These are phyloP conservation scores for Neopestalotiopsis clavispora DNA, from an alignment of 2,329 filamentous ascomycete species.

Conservation along the genomic window DNA sequence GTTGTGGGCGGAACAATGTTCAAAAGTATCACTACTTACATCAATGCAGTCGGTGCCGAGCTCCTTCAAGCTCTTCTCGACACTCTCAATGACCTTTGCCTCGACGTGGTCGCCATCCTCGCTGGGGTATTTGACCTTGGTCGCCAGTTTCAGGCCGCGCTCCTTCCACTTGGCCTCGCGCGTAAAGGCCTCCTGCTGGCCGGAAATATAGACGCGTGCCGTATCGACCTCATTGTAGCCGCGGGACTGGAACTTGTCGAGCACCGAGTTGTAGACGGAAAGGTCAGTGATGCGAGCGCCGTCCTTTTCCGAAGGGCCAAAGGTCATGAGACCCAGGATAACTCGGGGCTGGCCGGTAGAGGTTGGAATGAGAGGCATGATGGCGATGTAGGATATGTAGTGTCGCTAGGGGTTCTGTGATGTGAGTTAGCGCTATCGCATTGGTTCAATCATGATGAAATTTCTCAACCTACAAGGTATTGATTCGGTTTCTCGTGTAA, in stretches of 20 bases:
- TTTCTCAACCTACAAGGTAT: neutral
- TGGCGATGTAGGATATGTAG: slow-evolving; percentile 25
- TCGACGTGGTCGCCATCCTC: slow-evolving; percentile 64
- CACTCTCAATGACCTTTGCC: slow-evolving; percentile 65
- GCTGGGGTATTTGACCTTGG: slow-evolving; percentile 72
- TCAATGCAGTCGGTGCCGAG: slow-evolving; percentile 76
- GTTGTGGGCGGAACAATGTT: neutral
- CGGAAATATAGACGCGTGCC: slow-evolving; percentile 73
- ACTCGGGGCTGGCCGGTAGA: slow-evolving; percentile 63
- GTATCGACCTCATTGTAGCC: slow-evolving; percentile 89
- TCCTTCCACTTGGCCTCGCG: slow-evolving; percentile 78
- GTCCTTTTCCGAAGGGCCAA: slow-evolving; percentile 69
- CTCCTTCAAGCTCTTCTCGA: slow-evolving; percentile 73
- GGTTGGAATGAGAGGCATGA: slow-evolving; percentile 53
- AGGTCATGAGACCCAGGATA: slow-evolving; percentile 88
- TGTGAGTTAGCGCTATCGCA: neutral
- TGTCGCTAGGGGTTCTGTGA: neutral
- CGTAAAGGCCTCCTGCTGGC: slow-evolving; percentile 80
- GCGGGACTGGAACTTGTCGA: slow-evolving; percentile 77
- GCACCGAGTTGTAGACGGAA: slow-evolving; percentile 70
- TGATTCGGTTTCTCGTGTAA: neutral
- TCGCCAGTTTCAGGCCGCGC: slow-evolving; percentile 77
- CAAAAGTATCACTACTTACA: slow-evolving; percentile 40
- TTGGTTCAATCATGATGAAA: neutral
- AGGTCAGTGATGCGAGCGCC: slow-evolving; percentile 66